These are phyloP conservation scores for Coniosporium apollinis DNA, from an alignment of 495 filamentous ascomycete genomes.

Conservation along the genomic window DNA sequence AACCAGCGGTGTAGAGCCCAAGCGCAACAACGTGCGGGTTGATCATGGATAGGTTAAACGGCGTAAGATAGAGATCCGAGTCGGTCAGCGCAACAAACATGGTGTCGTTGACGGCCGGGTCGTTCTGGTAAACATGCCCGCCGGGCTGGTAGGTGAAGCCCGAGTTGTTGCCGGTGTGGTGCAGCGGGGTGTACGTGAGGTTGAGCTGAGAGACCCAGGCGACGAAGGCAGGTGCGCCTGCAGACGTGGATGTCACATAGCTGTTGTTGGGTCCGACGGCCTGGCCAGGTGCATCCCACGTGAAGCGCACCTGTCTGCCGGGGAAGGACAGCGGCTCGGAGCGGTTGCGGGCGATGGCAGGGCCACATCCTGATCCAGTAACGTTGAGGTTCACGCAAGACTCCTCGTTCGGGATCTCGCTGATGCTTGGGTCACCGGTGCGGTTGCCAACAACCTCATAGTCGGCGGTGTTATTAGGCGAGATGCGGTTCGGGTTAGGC, in stretches of 20 bases:
- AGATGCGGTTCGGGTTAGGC: slow-evolving; percentile 48
- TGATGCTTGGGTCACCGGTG: slow-evolving; percentile 29
- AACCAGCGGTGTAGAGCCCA: slow-evolving; percentile 68
- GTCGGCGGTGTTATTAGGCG: slow-evolving; percentile 31
- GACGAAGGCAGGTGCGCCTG: slow-evolving; percentile 46
- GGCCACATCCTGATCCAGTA: slow-evolving; percentile 38
- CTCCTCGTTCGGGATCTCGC: slow-evolving; percentile 22
- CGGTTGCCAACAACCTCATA: slow-evolving; percentile 37
- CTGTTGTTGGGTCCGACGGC: slow-evolving; percentile 63
- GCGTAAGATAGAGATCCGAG: slow-evolving; percentile 45
- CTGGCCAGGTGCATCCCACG: slow-evolving; percentile 57
- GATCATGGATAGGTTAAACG: slow-evolving; percentile 57
- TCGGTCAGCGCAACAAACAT: slow-evolving; percentile 70
- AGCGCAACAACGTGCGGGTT: slow-evolving; percentile 66
- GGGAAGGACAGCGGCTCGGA: slow-evolving; percentile 54
- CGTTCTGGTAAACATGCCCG: slow-evolving; percentile 41
- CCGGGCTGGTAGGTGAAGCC: slow-evolving; percentile 58
- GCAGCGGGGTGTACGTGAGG: slow-evolving; percentile 59
- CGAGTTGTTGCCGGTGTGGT: slow-evolving; percentile 31
- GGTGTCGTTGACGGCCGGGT: slow-evolving; percentile 61
- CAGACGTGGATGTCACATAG: slow-evolving; percentile 50
- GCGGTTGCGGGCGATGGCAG: slow-evolving; percentile 50
- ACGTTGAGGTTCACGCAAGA: slow-evolving; percentile 35
- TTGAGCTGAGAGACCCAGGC: slow-evolving; percentile 72
- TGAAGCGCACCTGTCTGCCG: slow-evolving; percentile 51